Percentiles rank a stretch among this genome's conserved stretches.
These are phyloP conservation scores for Metahyphopichia silvanorum DNA, from an alignment of 805 yeast genomes.

Conservation along the genomic window DNA sequence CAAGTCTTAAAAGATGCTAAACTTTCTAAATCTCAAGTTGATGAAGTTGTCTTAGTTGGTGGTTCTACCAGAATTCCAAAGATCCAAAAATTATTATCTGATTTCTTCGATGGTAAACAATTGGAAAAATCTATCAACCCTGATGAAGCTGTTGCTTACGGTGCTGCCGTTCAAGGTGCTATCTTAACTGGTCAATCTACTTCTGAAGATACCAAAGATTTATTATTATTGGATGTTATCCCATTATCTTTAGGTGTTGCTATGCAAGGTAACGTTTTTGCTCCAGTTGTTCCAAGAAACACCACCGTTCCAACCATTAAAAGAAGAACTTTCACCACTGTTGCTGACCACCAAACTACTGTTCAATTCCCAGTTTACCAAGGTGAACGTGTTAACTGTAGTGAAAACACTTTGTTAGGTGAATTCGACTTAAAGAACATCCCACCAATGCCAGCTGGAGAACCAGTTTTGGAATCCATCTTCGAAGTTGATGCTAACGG, in stretches of 20 bases:
- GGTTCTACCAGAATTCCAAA: conserved; percentile 53
- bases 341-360: conserved; percentile 49
- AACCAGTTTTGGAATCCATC: conserved; percentile 48
- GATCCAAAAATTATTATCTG: conserved; percentile 48
- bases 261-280: conserved; percentile 50
- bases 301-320: conserved; percentile 50
- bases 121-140: conserved; percentile 49
- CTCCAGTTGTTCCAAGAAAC: conserved; percentile 52
- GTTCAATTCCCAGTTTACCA: conserved; percentile 51
- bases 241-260: conserved; percentile 51
- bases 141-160: conserved; percentile 51
- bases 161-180: conserved; percentile 52
- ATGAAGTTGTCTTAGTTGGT: conserved; percentile 49
- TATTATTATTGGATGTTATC: conserved; percentile 48
- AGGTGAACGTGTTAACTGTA: conserved; percentile 51
- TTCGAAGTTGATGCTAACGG: conserved; percentile 51
- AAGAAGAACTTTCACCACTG: conserved; percentile 51
- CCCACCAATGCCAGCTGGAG: conserved; percentile 51
- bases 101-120: conserved; percentile 49
- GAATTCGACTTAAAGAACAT: conserved; percentile 50
- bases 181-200: conserved; percentile 49
- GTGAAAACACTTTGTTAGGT: conserved; percentile 50
- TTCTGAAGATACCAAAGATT: conserved; percentile 48
- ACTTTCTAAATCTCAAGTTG: conserved; percentile 38
- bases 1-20: conserved; percentile 48